Conservation (phyloP, 345 rosid species). For the Rhodamnia argentea region DNA sequence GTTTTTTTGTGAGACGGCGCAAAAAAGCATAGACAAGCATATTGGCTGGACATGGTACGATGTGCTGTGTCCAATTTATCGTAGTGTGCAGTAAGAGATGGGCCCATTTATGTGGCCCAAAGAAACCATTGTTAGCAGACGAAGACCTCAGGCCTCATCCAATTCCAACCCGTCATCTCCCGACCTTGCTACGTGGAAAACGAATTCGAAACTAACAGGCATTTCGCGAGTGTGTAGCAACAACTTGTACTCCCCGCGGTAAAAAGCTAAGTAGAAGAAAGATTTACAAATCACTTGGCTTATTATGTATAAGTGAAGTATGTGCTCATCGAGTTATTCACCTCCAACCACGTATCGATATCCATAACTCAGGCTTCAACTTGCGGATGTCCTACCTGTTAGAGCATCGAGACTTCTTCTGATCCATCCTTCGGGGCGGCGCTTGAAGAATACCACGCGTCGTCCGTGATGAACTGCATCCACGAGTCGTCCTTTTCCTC, state of each 20-base stretch:
- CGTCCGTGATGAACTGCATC: constrained; percentile 99
- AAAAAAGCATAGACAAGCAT: neutral
- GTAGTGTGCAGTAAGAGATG: neutral
- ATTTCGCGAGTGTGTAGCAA: neutral
- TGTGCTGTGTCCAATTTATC: neutral
- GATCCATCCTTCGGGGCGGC: constrained; percentile 1
- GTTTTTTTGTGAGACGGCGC: neutral
- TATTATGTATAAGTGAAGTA: neutral
- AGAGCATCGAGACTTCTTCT: neutral
- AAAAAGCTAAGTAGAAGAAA: neutral
- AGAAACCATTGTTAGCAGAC: neutral
- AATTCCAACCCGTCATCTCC: neutral
- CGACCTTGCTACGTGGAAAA: neutral
- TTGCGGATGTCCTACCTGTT: neutral
- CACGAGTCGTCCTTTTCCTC: constrained; percentile 94
- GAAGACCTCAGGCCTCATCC: neutral
- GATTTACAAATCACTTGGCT: neutral
- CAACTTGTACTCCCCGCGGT: neutral
- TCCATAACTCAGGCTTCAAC: neutral
- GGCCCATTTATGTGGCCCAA: neutral
- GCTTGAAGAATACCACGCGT: constrained; percentile 60
- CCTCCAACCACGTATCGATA: neutral
- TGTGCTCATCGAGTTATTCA: neutral
- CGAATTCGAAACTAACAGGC: neutral
- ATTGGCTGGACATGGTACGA: neutral